Percentiles rank a stretch among this genome's conserved stretches.
phyloP scores from a whole-genome alignment of 1,139 yeast genomes.

The Nematodospora anomalae region DNA sequence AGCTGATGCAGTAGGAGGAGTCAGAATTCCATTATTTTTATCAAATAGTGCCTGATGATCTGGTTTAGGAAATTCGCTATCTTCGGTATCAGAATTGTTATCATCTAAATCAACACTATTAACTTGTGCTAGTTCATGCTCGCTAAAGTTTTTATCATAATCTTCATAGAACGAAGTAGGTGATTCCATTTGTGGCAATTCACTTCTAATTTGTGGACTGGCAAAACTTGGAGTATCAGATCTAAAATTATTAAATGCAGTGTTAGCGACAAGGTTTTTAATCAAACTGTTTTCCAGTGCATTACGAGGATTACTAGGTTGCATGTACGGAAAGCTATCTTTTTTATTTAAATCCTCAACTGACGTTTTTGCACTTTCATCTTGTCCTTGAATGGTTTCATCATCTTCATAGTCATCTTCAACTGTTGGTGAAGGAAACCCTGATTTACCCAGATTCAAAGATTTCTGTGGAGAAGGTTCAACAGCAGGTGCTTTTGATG shows the following conservation, averaged over 20 bases:
- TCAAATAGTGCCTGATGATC: conserved; percentile 18
- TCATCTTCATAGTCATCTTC: conserved; percentile 8
- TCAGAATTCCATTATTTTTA: conserved; percentile 20
- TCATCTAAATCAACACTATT: conserved; percentile 1
- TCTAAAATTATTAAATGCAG: conserved; percentile 45
- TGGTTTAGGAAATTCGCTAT: conserved; percentile 7
- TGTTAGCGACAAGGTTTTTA: conserved; percentile 28
- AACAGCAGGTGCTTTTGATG: too few relatives aligned
- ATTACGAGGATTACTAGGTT: conserved; percentile 6
- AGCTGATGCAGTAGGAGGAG: conserved; percentile 28
- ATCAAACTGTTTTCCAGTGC: conserved; percentile 11
- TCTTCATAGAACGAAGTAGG: conserved; percentile 7
- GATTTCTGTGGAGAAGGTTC: conserved; percentile 7
- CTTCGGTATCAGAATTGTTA: conserved; percentile 10
- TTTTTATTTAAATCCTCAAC: background rate
- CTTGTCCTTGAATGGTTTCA: conserved; percentile 3
- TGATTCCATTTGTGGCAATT: conserved; percentile 1
- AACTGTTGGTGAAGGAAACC: conserved; percentile 19
- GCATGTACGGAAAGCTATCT: background rate
- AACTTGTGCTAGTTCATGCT: background rate
- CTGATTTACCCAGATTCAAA: conserved; percentile 5
- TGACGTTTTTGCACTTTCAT: background rate
- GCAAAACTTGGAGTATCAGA: conserved; percentile 14
- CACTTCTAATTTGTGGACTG: background rate
- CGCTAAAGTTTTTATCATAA: background rate